Base-by-base conservation (phyloP, 139 green algal genomes). In the Chlorella vulgaris region DNA sequence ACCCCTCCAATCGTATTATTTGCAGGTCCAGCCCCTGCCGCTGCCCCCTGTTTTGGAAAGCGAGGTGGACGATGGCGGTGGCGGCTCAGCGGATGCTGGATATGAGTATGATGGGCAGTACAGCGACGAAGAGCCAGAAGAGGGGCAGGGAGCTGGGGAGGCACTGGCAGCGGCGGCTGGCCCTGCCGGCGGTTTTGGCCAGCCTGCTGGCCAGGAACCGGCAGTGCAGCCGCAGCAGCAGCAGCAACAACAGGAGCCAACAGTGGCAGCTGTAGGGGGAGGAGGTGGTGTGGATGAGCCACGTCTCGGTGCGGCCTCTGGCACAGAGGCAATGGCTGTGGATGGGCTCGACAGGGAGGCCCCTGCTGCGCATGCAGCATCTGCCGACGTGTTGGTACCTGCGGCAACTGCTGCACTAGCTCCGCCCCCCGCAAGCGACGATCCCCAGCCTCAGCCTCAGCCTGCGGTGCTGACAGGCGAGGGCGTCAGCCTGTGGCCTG, bases 1-100 rank as follows among this genome's bases (percentile, higher is more conserved):
- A n/a, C n/a, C n/a, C n/a, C 60, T 3, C 4, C 60, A 7, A 3
- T 2, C 21, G 0, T 26, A 40, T 15, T 58, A 24, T 15, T 24
- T 62, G 47, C 33, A 78, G 71, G 71, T 78, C 29, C 31, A 63
- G 53, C 73, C 73, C 2, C 73, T 79, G 51, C 73, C 73, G 35
- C 7, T 67, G 51, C 71, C 51, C 24, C 28, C 42, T 58, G 47
- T 58, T 10, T 15, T 31, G 4, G 43, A 62, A 15, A 62, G 69
- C 69, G 69, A 76, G 18, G 69, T 42, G 26, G 68, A 60, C 39
- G n/a, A 69, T 5, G 62, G 62, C 38, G 35, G 7, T 22, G 35
- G 26, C 53, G 69, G 31, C 7, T 29, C 35, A 18, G 47, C 33
- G 19, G 69, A 40, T 6, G 68, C 68, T n/a, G 68, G 43, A 0